These are phyloP conservation scores for Citrus hindsii DNA, from an alignment of 345 rosid genomes.

Conservation along the genomic window DNA sequence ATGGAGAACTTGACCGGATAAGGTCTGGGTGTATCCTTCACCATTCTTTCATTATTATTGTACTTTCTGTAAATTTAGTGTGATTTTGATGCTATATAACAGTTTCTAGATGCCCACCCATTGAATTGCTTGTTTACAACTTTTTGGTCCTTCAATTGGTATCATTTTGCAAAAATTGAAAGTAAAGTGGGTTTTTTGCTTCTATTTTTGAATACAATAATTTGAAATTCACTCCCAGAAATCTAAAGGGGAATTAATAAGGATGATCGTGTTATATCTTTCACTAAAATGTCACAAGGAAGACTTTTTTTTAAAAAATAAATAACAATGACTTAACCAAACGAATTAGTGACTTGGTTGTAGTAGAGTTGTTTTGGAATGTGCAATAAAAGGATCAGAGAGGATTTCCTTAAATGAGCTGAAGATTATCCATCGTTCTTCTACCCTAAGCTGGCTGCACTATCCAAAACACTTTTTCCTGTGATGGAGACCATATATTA, in stretches of 20 bases:
- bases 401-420: slow-evolving; percentile 30
- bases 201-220: too few species aligned
- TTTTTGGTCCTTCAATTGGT: not conserved
- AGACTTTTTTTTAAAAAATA: too few species aligned
- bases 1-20: slow-evolving; percentile 93
- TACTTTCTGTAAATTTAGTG: not conserved
- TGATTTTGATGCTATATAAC: not conserved
- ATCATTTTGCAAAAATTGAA: too few species aligned
- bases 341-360: not conserved
- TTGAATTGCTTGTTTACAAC: not conserved
- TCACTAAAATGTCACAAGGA: too few species aligned
- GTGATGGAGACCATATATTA: slow-evolving; percentile 88
- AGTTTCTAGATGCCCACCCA: not conserved
- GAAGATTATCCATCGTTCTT: slow-evolving; percentile 89
- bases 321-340: too few species aligned
- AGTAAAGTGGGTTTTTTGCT: too few species aligned
- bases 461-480: slow-evolving; percentile 62
- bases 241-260: too few species aligned
- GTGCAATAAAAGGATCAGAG: not conserved
- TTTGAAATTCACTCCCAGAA: too few species aligned
- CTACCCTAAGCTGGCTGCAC: slow-evolving; percentile 89
- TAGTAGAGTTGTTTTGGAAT: not conserved
- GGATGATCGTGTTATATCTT: too few species aligned
- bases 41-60: not conserved
- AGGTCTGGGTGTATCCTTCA: slow-evolving; percentile 95